Percentiles rank a stretch among this genome's conserved stretches.
Evolutionary conservation across 2,329 filamentous ascomycete genomes (phyloP).

Genomic region (Penicillium sp.): DNA sequence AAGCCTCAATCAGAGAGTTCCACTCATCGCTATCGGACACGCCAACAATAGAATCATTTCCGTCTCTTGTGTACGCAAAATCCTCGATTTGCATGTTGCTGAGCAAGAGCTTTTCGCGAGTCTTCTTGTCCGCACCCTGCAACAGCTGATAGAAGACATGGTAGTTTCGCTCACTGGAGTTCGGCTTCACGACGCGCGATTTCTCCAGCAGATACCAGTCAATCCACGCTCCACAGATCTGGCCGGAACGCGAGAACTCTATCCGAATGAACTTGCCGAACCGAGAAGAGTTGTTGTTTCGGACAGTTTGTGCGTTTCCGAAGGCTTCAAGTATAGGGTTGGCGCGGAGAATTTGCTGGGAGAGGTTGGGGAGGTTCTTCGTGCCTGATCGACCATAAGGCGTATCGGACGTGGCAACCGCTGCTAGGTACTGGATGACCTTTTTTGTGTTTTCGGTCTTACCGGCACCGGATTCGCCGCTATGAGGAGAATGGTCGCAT

Average conservation of each 20-base stretch:
- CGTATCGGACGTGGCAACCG: slow-evolving; percentile 82
- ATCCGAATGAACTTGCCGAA: slow-evolving; percentile 99
- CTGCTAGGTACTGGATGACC: slow-evolving; percentile 96
- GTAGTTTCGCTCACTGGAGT: slow-evolving; percentile 87
- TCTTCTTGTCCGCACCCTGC: slow-evolving; percentile 70
- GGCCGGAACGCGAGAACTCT: slow-evolving; percentile 81
- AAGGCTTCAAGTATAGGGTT: slow-evolving; percentile 98
- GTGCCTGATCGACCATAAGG: slow-evolving; percentile 59
- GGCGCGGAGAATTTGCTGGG: slow-evolving; percentile 91
- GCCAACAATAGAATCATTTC: slow-evolving; percentile 86
- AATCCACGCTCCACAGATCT: slow-evolving; percentile 93
- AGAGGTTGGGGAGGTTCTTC: slow-evolving; percentile 77
- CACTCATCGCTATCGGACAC: slow-evolving; percentile 91
- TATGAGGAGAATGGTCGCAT: slow-evolving; percentile 21
- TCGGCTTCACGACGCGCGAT: slow-evolving; percentile 90
- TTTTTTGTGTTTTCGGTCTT: slow-evolving; percentile 99
- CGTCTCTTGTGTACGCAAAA: slow-evolving; percentile 87
- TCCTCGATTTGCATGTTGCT: slow-evolving; percentile 74
- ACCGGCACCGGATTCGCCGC: slow-evolving; percentile 91
- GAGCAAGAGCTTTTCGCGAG: slow-evolving; percentile 75
- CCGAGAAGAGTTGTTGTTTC: slow-evolving; percentile 97
- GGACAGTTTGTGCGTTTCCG: slow-evolving; percentile 94
- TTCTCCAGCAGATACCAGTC: slow-evolving; percentile 99
- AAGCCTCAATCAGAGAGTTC: slow-evolving; percentile 85
- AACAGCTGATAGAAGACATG: slow-evolving; percentile 97